phyloP scores from a whole-genome alignment of 1,284 basidiomycete genomes.

The Gymnopus androsaceus region DNA sequence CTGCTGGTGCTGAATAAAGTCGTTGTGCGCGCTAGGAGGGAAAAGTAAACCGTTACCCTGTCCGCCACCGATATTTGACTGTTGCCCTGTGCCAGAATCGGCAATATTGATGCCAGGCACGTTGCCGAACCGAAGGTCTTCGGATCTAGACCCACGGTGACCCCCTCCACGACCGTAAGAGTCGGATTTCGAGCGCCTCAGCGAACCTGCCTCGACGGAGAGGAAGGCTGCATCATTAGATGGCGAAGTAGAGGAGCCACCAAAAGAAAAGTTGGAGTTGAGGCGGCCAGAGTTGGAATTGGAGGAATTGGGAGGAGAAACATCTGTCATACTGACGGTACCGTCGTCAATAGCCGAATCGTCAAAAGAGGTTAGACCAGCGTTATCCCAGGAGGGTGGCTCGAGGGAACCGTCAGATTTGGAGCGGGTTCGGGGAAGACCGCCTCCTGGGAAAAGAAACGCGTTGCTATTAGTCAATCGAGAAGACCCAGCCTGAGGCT shows the following conservation, averaged over 20 bases:
- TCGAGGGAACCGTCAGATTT: slow-evolving; percentile 64
- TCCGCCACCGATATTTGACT: slow-evolving; percentile 25
- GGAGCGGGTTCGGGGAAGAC: slow-evolving; percentile 49
- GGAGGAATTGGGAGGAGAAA: slow-evolving; percentile 36
- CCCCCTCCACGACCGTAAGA: slow-evolving; percentile 35
- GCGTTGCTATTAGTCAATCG: slow-evolving; percentile 19
- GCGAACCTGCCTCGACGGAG: slow-evolving; percentile 38
- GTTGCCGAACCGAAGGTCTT: slow-evolving; percentile 41
- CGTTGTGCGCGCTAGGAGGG: slow-evolving; percentile 39
- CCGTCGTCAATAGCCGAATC: slow-evolving; percentile 35
- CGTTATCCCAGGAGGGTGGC: slow-evolving; percentile 37
- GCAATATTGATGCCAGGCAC: slow-evolving; percentile 14
- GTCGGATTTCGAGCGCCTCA: slow-evolving; percentile 59
- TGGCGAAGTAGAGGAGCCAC: slow-evolving; percentile 21
- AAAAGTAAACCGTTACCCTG: slow-evolving; percentile 29
- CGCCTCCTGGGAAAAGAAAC: slow-evolving; percentile 33
- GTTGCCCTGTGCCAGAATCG: slow-evolving; percentile 9
- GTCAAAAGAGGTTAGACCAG: slow-evolving; percentile 22
- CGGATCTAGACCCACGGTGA: slow-evolving; percentile 55
- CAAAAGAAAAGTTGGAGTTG: slow-evolving; percentile 30
- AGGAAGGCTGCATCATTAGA: slow-evolving; percentile 38
- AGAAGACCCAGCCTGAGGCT: slow-evolving; percentile 9
- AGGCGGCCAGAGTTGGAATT: slow-evolving; percentile 29
- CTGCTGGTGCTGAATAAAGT: slow-evolving; percentile 43
- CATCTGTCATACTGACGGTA: slow-evolving; percentile 48